Conservation (phyloP, 352 stramenopile genomes). For the Pythium chondricola region DNA sequence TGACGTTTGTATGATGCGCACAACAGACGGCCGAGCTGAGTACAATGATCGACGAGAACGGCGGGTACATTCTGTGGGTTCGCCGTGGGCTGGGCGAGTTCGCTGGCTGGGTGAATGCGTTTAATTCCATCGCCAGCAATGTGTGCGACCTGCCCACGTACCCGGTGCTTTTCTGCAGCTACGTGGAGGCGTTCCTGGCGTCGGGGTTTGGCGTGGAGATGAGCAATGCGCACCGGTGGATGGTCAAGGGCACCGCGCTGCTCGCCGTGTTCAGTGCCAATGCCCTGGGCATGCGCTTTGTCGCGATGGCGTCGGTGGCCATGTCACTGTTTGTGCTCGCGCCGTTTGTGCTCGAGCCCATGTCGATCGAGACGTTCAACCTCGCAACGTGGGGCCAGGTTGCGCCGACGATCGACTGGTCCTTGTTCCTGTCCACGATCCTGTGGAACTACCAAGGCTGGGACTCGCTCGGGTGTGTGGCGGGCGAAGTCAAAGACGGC, state of each 20-base stretch:
- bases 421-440: conserved; percentile 80
- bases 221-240: conserved; percentile 47
- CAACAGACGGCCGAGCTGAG: conserved; percentile 70
- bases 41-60: conserved; percentile 83
- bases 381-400: conserved; percentile 64
- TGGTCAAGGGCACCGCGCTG: conserved; percentile 64
- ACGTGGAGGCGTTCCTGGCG: conserved; percentile 68
- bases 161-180: conserved; percentile 79
- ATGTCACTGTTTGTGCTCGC: conserved; percentile 83
- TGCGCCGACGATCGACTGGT: conserved; percentile 71
- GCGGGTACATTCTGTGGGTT: conserved; percentile 85
- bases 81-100: conserved; percentile 71
- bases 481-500: conserved; percentile 78
- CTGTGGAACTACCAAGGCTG: conserved; percentile 87
- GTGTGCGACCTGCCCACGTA: conserved; percentile 82
- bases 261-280: conserved; percentile 70
- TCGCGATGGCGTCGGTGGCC: conserved; percentile 63
- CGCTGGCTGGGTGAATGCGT: conserved; percentile 78
- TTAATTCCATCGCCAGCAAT: conserved; percentile 83
- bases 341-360: conserved; percentile 69
- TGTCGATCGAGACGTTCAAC: conserved; percentile 71
- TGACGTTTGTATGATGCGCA: conserved; percentile 1
- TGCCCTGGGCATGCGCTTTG: conserved; percentile 66
- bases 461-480: conserved; percentile 82
- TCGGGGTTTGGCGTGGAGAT: conserved; percentile 52